These are phyloP conservation scores for Solanum bulbocastanum DNA, from an alignment of 257 asterid species.

Conservation along the genomic window DNA sequence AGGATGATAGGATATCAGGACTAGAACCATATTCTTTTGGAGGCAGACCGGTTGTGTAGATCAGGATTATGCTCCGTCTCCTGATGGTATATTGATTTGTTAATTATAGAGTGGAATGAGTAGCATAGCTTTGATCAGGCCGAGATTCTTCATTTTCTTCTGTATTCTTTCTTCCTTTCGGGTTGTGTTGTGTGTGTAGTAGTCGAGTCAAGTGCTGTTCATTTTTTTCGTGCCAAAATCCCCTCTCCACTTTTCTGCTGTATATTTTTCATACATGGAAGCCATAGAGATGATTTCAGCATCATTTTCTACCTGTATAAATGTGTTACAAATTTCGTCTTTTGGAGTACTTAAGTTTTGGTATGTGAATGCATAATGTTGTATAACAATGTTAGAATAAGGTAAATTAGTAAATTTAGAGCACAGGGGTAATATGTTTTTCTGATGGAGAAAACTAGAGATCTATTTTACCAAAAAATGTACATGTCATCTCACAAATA, in stretches of 20 bases:
- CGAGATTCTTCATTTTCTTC: constrained; percentile 11
- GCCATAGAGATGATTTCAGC: constrained; percentile 14
- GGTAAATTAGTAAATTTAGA: not conserved
- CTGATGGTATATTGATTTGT: constrained; percentile 49
- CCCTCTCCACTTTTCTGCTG: constrained; percentile 23
- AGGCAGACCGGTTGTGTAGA: constrained; percentile 28
- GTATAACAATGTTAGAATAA: not conserved
- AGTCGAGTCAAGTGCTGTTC: constrained; percentile 2
- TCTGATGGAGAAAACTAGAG: too few relatives aligned
- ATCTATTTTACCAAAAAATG: not conserved
- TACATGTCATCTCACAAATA: not conserved
- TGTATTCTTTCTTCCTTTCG: constrained; percentile 14
- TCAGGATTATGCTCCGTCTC: constrained; percentile 27
- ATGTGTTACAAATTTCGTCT: not conserved
- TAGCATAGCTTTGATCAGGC: constrained; percentile 32
- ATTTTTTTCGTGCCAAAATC: constrained; percentile 1
- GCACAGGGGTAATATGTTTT: too few relatives aligned
- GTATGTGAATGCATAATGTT: not conserved
- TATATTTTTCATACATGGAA: constrained; percentile 37
- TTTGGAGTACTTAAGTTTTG: not conserved
- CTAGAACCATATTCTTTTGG: constrained; percentile 66
- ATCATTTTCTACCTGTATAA: not conserved
- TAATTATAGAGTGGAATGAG: constrained; percentile 31
- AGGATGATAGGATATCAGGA: constrained; percentile 26
- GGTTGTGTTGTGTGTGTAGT: constrained; percentile 38